Conservation (phyloP, 179 eudicot species). For the Beta corolliflora region DNA sequence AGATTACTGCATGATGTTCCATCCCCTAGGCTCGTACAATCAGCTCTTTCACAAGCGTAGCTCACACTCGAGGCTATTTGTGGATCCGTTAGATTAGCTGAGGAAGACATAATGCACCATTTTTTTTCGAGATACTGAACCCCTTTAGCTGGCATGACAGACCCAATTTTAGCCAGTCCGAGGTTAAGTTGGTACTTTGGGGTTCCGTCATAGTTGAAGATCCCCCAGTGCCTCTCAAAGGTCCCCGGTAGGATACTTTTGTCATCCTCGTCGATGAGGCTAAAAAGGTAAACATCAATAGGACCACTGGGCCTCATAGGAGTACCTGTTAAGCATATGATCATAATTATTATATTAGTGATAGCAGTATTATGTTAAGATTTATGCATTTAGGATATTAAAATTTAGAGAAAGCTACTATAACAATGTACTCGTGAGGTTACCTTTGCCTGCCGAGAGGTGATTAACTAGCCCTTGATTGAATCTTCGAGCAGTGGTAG, state of each 20-base stretch:
- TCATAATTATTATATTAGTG: neutral
- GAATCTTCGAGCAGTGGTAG: slow-evolving; percentile 48
- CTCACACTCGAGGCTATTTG: slow-evolving; percentile 35
- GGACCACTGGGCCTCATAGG: slow-evolving; percentile 55
- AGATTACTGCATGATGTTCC: slow-evolving; percentile 65
- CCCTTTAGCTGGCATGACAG: slow-evolving; percentile 35
- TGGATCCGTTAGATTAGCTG: slow-evolving; percentile 38
- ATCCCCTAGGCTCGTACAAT: slow-evolving; percentile 62
- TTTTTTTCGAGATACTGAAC: slow-evolving; percentile 34
- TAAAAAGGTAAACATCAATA: slow-evolving; percentile 38
- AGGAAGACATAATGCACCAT: slow-evolving; percentile 42
- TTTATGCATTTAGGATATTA: neutral
- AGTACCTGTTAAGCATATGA: slow-evolving; percentile 31
- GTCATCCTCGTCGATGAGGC: slow-evolving; percentile 39
- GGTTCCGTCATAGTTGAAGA: slow-evolving; percentile 41
- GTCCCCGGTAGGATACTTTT: slow-evolving; percentile 38
- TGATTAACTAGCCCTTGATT: slow-evolving; percentile 57
- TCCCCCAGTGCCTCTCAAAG: slow-evolving; percentile 44
- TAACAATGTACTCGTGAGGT: neutral
- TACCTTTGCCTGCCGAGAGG: slow-evolving; percentile 42
- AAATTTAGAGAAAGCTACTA: neutral
- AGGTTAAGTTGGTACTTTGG: slow-evolving; percentile 44
- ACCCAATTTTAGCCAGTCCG: slow-evolving; percentile 21
- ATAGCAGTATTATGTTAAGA: neutral
- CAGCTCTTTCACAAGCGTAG: slow-evolving; percentile 43